phyloP scores from a whole-genome alignment of 257 asterid species.

The Hygrophila difformis region DNA sequence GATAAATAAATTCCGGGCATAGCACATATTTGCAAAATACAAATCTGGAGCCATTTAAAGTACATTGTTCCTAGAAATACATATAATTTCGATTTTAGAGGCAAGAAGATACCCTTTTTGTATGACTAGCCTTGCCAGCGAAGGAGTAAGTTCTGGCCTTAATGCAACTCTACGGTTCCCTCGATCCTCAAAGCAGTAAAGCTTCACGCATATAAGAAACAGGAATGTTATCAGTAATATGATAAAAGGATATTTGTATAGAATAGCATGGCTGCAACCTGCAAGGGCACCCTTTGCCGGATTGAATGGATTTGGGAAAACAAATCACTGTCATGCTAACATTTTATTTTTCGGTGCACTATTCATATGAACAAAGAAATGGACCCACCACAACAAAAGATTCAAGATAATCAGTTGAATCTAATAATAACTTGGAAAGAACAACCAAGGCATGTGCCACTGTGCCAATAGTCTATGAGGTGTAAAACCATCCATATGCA shows the following conservation, averaged over 20 bases:
- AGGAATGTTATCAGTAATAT: background rate
- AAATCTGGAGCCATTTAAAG: background rate
- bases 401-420: background rate
- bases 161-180: constrained; percentile 93
- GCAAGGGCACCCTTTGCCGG: too few relatives aligned
- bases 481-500: too few relatives aligned
- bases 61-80: background rate
- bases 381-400: background rate
- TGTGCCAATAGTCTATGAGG: too few relatives aligned
- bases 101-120: constrained; percentile 69
- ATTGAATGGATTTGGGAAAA: background rate
- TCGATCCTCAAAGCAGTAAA: constrained; percentile 96
- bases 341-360: too few relatives aligned
- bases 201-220: constrained; percentile 29
- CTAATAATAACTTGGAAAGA: background rate
- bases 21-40: too few relatives aligned
- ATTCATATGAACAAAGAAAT: too few relatives aligned
- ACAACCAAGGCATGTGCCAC: background rate
- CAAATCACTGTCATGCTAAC: background rate
- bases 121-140: constrained; percentile 91
- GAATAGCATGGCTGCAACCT: too few relatives aligned
- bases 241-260: background rate
- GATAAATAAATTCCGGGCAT: background rate
- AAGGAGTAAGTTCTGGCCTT: constrained; percentile 99
- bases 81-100: background rate